Percentiles rank a stretch among this genome's conserved stretches.
Conservation (phyloP, 495 filamentous ascomycete species). For the Daldinia decipiens region DNA sequence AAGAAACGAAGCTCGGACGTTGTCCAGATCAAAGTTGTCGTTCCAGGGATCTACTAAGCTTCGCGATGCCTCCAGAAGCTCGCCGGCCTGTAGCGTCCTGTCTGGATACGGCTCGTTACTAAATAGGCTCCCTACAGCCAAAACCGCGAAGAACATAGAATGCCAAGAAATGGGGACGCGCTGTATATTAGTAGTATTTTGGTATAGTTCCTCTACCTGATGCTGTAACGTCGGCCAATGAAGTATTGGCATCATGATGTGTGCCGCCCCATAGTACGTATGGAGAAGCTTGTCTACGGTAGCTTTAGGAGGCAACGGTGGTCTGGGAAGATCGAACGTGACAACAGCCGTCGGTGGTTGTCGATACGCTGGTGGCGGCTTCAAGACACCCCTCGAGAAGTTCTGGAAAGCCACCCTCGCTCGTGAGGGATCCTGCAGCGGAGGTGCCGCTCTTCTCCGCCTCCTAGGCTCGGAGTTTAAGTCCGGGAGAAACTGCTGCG, state of each 20-base stretch:
- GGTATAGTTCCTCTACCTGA: constrained; percentile 81
- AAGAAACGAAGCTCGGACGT: constrained; percentile 77
- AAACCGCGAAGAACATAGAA: constrained; percentile 82
- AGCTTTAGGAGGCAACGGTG: constrained; percentile 74
- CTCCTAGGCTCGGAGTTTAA: constrained; percentile 71
- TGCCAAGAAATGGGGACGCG: constrained; percentile 78
- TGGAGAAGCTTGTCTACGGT: constrained; percentile 79
- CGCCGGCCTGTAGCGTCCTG: constrained; percentile 70
- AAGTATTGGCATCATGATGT: constrained; percentile 82
- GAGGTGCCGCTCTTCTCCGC: constrained; percentile 65
- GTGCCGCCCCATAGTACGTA: constrained; percentile 79
- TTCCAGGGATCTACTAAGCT: constrained; percentile 81
- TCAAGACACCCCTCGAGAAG: constrained; percentile 81
- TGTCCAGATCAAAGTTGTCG: constrained; percentile 82
- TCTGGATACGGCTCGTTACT: constrained; percentile 64
- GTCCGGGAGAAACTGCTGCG: constrained; percentile 73
- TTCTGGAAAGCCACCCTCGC: constrained; percentile 78
- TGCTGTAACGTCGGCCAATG: constrained; percentile 88
- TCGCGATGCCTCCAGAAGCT: constrained; percentile 76
- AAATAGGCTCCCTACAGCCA: constrained; percentile 87
- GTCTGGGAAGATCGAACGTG: constrained; percentile 64
- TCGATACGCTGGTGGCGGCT: constrained; percentile 78
- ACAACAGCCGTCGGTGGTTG: constrained; percentile 60
- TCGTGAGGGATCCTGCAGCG: constrained; percentile 71
- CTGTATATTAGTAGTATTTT: constrained; percentile 67